These are phyloP conservation scores for Sordariomycetes sp. DNA, from an alignment of 2,329 filamentous ascomycete genomes.

Conservation along the genomic window DNA sequence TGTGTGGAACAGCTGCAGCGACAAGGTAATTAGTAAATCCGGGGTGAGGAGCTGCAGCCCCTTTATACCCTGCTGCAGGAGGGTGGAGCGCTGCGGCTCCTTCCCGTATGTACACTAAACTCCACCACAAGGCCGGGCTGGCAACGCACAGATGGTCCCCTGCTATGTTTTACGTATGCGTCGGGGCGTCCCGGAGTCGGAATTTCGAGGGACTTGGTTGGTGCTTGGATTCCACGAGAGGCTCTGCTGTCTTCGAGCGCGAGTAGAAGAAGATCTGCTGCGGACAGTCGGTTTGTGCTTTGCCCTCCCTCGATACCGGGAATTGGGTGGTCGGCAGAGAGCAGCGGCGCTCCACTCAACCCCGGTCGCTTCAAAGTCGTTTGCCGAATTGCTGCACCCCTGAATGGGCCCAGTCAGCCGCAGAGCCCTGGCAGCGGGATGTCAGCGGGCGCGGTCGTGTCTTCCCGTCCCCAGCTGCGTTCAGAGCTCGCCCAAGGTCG, in stretches of 20 bases:
- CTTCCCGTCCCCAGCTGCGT: neutral
- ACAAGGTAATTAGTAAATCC: neutral
- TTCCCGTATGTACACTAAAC: neutral
- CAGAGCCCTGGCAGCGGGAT: neutral
- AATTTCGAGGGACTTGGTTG: neutral
- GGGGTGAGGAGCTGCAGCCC: neutral
- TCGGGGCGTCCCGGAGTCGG: neutral
- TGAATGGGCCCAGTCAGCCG: neutral
- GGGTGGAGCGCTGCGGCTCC: neutral
- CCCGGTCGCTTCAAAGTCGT: neutral
- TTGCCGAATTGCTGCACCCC: neutral
- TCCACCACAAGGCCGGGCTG: neutral
- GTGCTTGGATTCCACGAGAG: neutral
- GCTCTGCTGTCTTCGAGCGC: neutral
- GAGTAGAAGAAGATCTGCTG: neutral
- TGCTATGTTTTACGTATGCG: neutral
- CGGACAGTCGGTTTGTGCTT: neutral
- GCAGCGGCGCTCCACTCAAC: neutral
- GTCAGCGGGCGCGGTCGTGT: neutral
- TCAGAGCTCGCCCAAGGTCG: neutral
- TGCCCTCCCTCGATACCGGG: neutral
- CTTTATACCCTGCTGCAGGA: neutral
- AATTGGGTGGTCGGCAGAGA: neutral
- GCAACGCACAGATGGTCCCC: neutral
- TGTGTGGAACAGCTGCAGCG: neutral